phyloP scores from a whole-genome alignment of 805 yeast species.

The Kregervanrija pseudodelftensis region DNA sequence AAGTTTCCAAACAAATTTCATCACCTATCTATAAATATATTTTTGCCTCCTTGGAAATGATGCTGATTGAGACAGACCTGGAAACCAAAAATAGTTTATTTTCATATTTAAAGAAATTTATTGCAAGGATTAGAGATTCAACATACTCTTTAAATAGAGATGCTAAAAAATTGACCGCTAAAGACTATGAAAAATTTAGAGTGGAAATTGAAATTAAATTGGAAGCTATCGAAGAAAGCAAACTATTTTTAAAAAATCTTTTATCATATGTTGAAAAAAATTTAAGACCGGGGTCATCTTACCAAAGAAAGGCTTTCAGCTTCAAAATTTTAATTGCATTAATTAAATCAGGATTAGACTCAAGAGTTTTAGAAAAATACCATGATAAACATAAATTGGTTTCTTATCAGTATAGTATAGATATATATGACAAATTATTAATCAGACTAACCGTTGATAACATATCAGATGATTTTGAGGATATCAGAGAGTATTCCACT shows the following conservation, averaged over 20 bases:
- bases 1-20: constrained; percentile 52
- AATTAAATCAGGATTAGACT: constrained; percentile 51
- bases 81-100: constrained; percentile 62
- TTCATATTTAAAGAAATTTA: constrained; percentile 54
- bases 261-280: constrained; percentile 17
- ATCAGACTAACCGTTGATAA: constrained; percentile 51
- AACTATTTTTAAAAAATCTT: constrained; percentile 30
- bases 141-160: constrained; percentile 52
- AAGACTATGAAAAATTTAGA: constrained; percentile 28
- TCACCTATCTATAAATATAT: constrained; percentile 37
- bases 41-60: constrained; percentile 35
- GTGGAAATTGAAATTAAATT: constrained; percentile 29
- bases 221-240: constrained; percentile 25
- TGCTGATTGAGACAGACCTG: constrained; percentile 58
- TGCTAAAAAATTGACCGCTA: constrained; percentile 32
- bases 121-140: constrained; percentile 63
- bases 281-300: constrained; percentile 50
- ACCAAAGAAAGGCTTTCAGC: constrained; percentile 45
- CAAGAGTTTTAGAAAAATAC: constrained; percentile 28
- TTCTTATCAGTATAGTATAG: constrained; percentile 41
- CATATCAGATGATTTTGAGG: constrained; percentile 67
- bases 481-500: constrained; percentile 52
- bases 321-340: constrained; percentile 39
- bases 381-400: constrained; percentile 37
- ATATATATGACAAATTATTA: constrained; percentile 32